Base-by-base conservation (phyloP, 805 yeast species). In the Yueomyces sinensis region DNA sequence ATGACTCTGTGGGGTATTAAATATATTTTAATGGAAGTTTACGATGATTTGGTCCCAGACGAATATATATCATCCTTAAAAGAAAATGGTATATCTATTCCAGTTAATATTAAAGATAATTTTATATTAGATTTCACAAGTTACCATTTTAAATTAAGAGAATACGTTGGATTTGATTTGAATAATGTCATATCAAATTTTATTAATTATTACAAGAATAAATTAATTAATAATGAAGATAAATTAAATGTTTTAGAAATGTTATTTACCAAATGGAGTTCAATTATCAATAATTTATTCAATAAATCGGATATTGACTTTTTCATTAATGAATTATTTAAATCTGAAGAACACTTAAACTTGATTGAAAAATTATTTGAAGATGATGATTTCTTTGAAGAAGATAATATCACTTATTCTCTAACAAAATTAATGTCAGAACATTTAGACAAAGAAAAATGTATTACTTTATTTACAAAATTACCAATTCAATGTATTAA, bases 191-290 rank as follows among this genome's bases (percentile, higher is more conserved):
- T 41, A 4, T 27, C 33, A 1, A 34, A 38, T 2, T 60, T 63
- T 33, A 32, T 61, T n/a, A 33, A 38, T 5, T 31, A 22, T 11
- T 25, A 13, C 15, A 28, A 17, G 11, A 13, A 32, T 3, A 3
- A 15, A 11, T 17, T 24, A 13, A 14, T 18, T 3, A 22, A 33
- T 15, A 19, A 32, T 2, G 34, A 49, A 2, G 15, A 36, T 1
- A 34, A 36, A 1, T 11, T 28, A 7, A 11, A 17, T 13, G 39
- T 52, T 33, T 35, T 59, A 7, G 20, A 38, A 25, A 36, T 46
- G 13, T 35, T 63, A 0, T 62, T 75, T 34, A 41, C 45, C 9
- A 68, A 82, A 44, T 79, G 84, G 84, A 45, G 65, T 28, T 67
- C 76, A 1, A 38, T 77, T 1, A 36, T 66, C 29, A 59, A 70